Base-by-base conservation (phyloP, 208 protist species). In the Trypanosoma mega region DNA sequence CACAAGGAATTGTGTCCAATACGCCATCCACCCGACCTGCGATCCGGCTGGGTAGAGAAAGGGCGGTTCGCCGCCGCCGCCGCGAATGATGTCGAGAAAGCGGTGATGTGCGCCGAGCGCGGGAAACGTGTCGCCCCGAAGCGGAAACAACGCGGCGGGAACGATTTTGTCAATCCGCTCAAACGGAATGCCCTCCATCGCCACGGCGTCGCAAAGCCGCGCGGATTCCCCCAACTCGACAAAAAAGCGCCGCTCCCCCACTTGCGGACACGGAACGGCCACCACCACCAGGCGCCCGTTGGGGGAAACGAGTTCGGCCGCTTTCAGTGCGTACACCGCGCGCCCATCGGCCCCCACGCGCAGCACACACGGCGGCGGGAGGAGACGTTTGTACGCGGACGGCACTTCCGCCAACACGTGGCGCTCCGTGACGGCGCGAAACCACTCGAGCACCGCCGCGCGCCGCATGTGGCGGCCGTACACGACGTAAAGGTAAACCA, bases 91-190 rank as follows among this genome's bases (percentile, higher is more conserved):
- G 51, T 91, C 82, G 31, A 92, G 70, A 59, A 86, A 93, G 51
- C 85, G 76, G 62, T 93, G 85, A 39, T 93, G 85, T 50, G 92
- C 56, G 1, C 80, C 84, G 8, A 96, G 54, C 0, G 78, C 76
- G 26, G 84, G 78, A 43, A 96, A 96, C 1, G 86, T 93, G 68
- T 91, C 63, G n/a, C 74, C 72, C 48, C 85, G 80, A 39, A 92
- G 65, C 2, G 86, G 90, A 41, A 96, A 71, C 26, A 96, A 73
- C 3, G 63, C 49, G 3, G 80, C 82, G 0, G 90, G 90, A 11
- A 63, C 30, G 30, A 93, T 76, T 24, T 77, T 82, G 51, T 92
- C 85, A 18, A 90, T 72, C n/a, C 70, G 47, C 11, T 86, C 83
- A 50, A 92, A 82, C 11, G 62, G 70, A 1, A 93, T 74, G 14